Base-by-base conservation (phyloP, 495 filamentous ascomycete species). In the Penicillium alfredii region DNA sequence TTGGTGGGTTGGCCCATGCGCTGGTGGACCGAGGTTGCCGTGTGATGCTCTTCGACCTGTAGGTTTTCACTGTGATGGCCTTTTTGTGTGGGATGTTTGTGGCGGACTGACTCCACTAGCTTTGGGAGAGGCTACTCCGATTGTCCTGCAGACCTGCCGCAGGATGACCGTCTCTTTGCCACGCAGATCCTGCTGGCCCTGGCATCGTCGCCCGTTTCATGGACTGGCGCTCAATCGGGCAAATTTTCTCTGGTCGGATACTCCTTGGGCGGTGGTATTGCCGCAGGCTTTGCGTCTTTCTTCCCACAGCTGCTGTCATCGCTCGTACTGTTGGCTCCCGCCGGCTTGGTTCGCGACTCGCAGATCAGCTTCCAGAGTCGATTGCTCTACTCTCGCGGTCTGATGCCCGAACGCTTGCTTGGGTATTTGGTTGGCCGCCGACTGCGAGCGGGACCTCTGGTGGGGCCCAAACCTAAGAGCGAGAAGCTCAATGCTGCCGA, bases 111-210 rank as follows among this genome's bases (percentile, higher is more conserved):
- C 30, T 46, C 18, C 6, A 19, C 3, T 28, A 78, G 88, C 15
- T 92, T 83, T 49, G 84, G 85, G 12, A 74, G 87, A 47, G 88
- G 88, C 37, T 90, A 81, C 51, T 84, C 81, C 0, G 81, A 85
- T 46, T 71, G 72, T 3, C 85, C 87, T 0, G 55, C 66, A 4
- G 69, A 81, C 49, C 59, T 81, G 3, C 76, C 76, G 7, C 84
- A 92, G 56, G 82, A 90, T 58, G 61, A 72, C 3, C 72, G 77
- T 2, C 77, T 97, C 4, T 95, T 86, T 60, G 71, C 73, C 9
- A 74, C 78, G 1, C 80, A 90, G 58, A 82, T 92, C 15, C 59
- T 89, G 21, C 65, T 84, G 18, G 82, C 75, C 8, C 65, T 93
- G 13, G 63, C 76, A 12, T 86, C 86, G 2, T 87, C 83, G 0